Conservation (phyloP, 2,329 filamentous ascomycete genomes). For the Alternaria sp. region DNA sequence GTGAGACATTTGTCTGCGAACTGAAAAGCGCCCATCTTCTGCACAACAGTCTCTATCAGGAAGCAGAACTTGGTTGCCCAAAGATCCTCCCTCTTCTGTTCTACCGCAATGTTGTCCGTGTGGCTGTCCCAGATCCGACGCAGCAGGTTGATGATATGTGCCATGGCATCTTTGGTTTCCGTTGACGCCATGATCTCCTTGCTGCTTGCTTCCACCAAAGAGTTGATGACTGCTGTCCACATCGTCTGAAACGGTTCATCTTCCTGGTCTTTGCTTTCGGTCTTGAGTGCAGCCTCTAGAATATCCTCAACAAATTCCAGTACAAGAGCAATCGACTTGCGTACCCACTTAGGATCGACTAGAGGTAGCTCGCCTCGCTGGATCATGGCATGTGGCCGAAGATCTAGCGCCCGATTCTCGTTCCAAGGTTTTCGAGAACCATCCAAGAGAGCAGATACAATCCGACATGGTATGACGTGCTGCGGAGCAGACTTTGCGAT, state of each 20-base stretch:
- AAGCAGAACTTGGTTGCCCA: slow-evolving; percentile 60
- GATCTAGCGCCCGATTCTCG: slow-evolving; percentile 71
- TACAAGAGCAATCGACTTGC: slow-evolving; percentile 71
- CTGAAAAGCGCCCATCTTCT: slow-evolving; percentile 56
- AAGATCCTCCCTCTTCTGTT: slow-evolving; percentile 45
- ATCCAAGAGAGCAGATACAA: slow-evolving; percentile 77
- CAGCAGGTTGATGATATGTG: slow-evolving; percentile 72
- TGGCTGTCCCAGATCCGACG: slow-evolving; percentile 71
- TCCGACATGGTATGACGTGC: slow-evolving; percentile 56
- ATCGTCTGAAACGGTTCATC: slow-evolving; percentile 62
- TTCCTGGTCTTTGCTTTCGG: slow-evolving; percentile 37
- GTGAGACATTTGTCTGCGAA: slow-evolving; percentile 59
- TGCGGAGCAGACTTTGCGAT: slow-evolving; percentile 25
- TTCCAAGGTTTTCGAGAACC: slow-evolving; percentile 70
- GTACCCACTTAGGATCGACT: slow-evolving; percentile 85
- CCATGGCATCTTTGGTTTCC: slow-evolving; percentile 82
- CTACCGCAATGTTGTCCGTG: slow-evolving; percentile 44
- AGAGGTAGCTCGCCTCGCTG: slow-evolving; percentile 77
- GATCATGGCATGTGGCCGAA: slow-evolving; percentile 53
- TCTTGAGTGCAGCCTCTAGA: slow-evolving; percentile 58
- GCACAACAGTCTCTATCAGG: slow-evolving; percentile 58
- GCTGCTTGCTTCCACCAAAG: slow-evolving; percentile 70
- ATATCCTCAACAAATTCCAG: slow-evolving; percentile 66
- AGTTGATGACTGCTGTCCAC: slow-evolving; percentile 67
- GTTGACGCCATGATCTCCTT: slow-evolving; percentile 90